Evolutionary conservation across 1,284 basidiomycete species (phyloP), one percentile per base, ranked within the genome.

Genomic region (Rugosomyces carneus): DNA sequence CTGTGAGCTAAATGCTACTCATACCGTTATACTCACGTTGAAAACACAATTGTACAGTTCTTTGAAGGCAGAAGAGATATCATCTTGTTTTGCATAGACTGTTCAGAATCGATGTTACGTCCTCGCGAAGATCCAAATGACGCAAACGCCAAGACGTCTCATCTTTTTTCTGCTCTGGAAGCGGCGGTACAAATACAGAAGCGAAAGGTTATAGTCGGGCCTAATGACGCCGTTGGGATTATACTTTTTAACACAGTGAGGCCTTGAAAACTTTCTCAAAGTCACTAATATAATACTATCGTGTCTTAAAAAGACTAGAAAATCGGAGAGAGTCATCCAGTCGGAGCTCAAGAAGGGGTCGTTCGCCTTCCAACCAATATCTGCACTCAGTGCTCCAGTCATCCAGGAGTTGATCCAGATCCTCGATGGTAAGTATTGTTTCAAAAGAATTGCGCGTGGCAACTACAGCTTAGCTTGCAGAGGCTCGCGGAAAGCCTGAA

Each of bases 81-180:
- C 34, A 83, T 94, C 41, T 69, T 97, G 13, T 96, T 97, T 68
- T 90, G 88, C 59, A 92, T 98, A 49, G 94, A 99, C 64, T 91
- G 89, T 47, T 94, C 93, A 0, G 69, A 78, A 34, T 87, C 90
- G 10, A 98, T 98, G 93, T 84, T 89, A 32, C 75, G 70, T 23
- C 75, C 85, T 10, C 70, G 72, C 27, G 80, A 87, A 23, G 78
- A 83, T 49, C 74, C 78, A 1, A 66, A 69, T 38, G 78, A 80
- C 45, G 79, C 85, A 60, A 75, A 79, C 35, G 63, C 69, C 26
- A 67, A 83, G 59, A 84, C 81, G 0, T 84, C 75, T 48, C 80
- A 86, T 55, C 60, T 89, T 3, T 75, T 77, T 46, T 68, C 70
- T 6, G 89, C 91, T 0, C 73, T 97, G 16, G 81, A 93, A 53